Percentiles rank a stretch among this genome's conserved stretches.
These are phyloP conservation scores for Hordeum pubiflorum DNA, from an alignment of 202 grass and related monocot genomes.

Conservation along the genomic window DNA sequence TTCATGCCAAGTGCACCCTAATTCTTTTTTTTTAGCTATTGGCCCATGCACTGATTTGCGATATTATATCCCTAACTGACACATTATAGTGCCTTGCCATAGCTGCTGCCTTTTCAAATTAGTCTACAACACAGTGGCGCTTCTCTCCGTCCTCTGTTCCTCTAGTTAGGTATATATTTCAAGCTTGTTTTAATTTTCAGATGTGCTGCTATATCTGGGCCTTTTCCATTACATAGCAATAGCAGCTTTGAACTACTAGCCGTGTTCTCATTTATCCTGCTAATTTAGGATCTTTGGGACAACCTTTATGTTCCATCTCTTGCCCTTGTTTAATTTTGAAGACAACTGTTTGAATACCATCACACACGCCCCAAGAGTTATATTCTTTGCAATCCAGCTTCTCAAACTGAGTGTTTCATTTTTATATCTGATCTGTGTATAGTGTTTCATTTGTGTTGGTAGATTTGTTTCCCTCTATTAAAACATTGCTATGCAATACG, in stretches of 20 bases:
- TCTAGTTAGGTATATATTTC: not conserved
- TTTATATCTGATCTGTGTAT: not conserved
- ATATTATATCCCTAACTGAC: not conserved
- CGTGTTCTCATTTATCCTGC: not conserved
- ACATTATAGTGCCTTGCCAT: not conserved
- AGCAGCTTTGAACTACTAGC: not conserved
- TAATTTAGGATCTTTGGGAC: not conserved
- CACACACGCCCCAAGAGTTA: not conserved
- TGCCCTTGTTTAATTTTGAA: not conserved
- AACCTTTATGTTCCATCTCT: not conserved
- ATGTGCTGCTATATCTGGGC: not conserved
- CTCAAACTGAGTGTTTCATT: not conserved
- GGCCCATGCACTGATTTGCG: not conserved
- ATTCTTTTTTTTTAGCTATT: not conserved
- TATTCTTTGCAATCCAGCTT: not conserved
- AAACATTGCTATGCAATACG: not conserved
- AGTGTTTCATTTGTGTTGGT: not conserved
- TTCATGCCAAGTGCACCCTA: not conserved
- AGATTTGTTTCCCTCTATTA: not conserved
- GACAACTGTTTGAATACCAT: not conserved
- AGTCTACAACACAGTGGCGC: not conserved
- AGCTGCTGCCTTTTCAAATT: not conserved
- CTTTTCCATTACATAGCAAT: not conserved
- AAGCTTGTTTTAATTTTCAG: not conserved
- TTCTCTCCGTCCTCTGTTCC: not conserved